Evolutionary conservation across 1,139 yeast genomes (phyloP), one percentile per base, ranked within the genome.

Genomic region (Taiozyma sp.): DNA sequence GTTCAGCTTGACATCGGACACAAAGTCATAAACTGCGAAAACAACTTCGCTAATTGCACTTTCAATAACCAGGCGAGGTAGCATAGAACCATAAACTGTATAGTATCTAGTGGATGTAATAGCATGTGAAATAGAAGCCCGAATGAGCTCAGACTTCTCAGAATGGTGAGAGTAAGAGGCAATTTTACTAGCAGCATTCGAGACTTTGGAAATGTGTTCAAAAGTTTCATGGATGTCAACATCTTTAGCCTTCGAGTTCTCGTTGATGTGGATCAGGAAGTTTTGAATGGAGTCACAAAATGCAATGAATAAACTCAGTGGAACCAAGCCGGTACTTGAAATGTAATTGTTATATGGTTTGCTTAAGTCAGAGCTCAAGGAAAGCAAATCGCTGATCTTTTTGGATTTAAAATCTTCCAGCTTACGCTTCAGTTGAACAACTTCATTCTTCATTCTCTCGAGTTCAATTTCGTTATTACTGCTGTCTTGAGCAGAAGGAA

Each of bases 51-150:
- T 79, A 11, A 89, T 72, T 0, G 97, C 85, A 28, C 91, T 81
- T 67, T 89, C 88, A 41, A 91, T 75, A 10, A 90, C 77, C 37
- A 87, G 72, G 50, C 77, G 77, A 1, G 98, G 97, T 49, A 89
- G 70, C 14, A 88, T 63, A 9, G 77, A 77, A 6, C 79, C 73
- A 55, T 87, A 83, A 7, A 82, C 71, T 1, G 88, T 82, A 66
- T 74, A 88, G 64, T 89, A 89, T 61, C 97, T 77, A 0, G 95
- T 79, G 0, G 93, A 79, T 5, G 96, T 83, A 47, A 91, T 80
- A 1, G 85, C 78, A 68, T 86, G 90, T 30, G 90, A 82, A 14
- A 88, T 79, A 0, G 95, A 77, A 47, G 86, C 87, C 51, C 88
- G 79, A 16, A 85, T 74, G 45, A 81, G 67, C 6, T 65, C 64